These are phyloP conservation scores for Thielaviopsis euricoi DNA, from an alignment of 2,329 filamentous ascomycete genomes.

Conservation along the genomic window DNA sequence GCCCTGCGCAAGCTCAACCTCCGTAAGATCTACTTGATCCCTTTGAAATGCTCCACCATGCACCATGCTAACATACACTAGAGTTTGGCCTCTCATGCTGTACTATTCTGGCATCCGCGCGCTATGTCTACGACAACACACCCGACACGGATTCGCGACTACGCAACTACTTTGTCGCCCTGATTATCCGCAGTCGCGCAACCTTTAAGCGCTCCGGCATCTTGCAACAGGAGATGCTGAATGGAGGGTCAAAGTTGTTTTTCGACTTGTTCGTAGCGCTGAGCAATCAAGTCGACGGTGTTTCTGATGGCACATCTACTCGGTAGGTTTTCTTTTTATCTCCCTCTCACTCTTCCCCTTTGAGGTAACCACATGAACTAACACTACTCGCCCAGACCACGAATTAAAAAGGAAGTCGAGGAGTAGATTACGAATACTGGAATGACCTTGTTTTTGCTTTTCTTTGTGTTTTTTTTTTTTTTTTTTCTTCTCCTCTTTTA, in stretches of 20 bases:
- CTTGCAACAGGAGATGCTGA: constrained; percentile 90
- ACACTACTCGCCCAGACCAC: not conserved
- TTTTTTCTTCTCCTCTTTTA: not conserved
- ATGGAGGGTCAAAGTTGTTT: constrained; percentile 66
- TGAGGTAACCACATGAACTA: not conserved
- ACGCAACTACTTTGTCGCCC: constrained; percentile 75
- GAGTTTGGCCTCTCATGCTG: constrained; percentile 67
- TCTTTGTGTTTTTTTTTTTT: too few relatives aligned
- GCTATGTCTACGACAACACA: constrained; percentile 78
- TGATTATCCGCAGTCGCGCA: constrained; percentile 74
- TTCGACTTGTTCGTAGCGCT: constrained; percentile 89
- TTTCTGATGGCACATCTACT: too few relatives aligned
- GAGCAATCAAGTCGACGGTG: constrained; percentile 69
- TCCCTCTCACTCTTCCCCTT: not conserved
- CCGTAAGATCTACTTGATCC: constrained; percentile 31
- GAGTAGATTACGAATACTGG: too few relatives aligned
- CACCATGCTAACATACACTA: constrained; percentile 16
- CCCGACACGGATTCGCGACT: constrained; percentile 83
- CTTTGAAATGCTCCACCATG: too few relatives aligned
- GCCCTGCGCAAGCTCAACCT: constrained; percentile 80
- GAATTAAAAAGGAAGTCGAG: too few relatives aligned
- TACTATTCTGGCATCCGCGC: constrained; percentile 74
- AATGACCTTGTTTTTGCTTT: too few relatives aligned
- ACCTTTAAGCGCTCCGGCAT: constrained; percentile 90
- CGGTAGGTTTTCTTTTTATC: constrained; percentile 26